Evolutionary conservation across 768 basidiomycete species (phyloP).

Genomic region (Suillus plorans): DNA sequence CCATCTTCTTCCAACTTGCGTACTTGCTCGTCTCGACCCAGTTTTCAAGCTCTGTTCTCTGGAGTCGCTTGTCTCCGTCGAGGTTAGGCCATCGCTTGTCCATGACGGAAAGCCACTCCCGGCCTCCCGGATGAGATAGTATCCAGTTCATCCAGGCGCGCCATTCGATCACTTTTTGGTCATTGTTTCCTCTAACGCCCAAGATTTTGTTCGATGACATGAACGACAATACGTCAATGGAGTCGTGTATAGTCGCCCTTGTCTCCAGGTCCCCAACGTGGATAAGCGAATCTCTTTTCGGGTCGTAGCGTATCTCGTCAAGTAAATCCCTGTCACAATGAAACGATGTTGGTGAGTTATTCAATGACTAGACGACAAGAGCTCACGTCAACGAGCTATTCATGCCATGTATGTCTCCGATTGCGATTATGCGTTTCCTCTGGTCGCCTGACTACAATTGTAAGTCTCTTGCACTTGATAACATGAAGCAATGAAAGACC

Average conservation of each 20-base stretch:
- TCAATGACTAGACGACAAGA: neutral
- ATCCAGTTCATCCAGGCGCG: constrained; percentile 85
- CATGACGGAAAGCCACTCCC: constrained; percentile 54
- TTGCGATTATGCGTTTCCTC: constrained; percentile 60
- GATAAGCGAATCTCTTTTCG: constrained; percentile 64
- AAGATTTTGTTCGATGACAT: constrained; percentile 62
- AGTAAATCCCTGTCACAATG: constrained; percentile 55
- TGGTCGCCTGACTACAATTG: constrained; percentile 41
- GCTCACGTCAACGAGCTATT: constrained; percentile 63
- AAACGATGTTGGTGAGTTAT: neutral
- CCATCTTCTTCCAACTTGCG: constrained; percentile 45
- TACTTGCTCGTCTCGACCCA: constrained; percentile 38
- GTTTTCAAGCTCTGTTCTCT: constrained; percentile 20
- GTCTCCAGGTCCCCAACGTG: constrained; percentile 85
- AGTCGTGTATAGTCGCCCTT: constrained; percentile 61
- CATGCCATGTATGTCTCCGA: constrained; percentile 93
- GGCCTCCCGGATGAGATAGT: constrained; percentile 36
- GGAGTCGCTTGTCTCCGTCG: constrained; percentile 26
- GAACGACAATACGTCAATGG: constrained; percentile 63
- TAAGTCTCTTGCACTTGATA: neutral
- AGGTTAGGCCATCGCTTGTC: constrained; percentile 43
- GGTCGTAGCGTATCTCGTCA: constrained; percentile 56
- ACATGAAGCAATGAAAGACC: constrained; percentile 33
- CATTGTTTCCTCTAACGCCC: constrained; percentile 93
- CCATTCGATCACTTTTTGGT: constrained; percentile 92